Evolutionary conservation across 768 basidiomycete genomes (phyloP).

Genomic region (Mycena chlorophos): DNA sequence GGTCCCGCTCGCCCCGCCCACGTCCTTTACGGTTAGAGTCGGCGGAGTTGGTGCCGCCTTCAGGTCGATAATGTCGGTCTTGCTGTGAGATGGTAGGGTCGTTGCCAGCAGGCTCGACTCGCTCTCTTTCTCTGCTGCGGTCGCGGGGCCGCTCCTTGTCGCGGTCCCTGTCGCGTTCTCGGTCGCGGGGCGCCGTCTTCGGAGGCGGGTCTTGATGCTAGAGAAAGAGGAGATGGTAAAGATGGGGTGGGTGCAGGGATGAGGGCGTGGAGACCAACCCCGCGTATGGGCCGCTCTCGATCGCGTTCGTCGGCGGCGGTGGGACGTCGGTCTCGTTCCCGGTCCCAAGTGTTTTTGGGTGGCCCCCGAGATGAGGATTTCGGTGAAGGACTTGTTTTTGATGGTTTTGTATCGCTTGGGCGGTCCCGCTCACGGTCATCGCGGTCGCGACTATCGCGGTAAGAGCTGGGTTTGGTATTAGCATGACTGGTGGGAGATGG

Average conservation of each 20-base stretch:
- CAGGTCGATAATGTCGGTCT: slow-evolving; percentile 19
- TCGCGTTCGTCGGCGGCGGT: slow-evolving; percentile 7
- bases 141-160: neutral
- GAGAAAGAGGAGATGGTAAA: slow-evolving; percentile 18
- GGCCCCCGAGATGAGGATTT: neutral
- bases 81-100: slow-evolving; percentile 10
- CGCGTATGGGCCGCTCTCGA: slow-evolving; percentile 16
- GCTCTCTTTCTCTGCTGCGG: neutral
- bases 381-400: neutral
- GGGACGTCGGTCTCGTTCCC: slow-evolving; percentile 9
- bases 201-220: slow-evolving; percentile 4
- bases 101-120: neutral
- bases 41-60: neutral
- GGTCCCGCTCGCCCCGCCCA: neutral
- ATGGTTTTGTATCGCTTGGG: neutral
- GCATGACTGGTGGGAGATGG: slow-evolving; percentile 2
- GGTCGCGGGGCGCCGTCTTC: neutral
- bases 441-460: slow-evolving; percentile 7
- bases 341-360: neutral
- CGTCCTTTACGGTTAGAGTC: neutral
- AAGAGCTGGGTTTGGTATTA: slow-evolving; percentile 14
- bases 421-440: slow-evolving; percentile 2
- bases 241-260: slow-evolving; percentile 17
- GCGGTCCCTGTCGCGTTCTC: neutral
- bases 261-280: slow-evolving; percentile 23